Evolutionary conservation across 805 yeast species (phyloP).

Genomic region (Starmera quercuum): DNA sequence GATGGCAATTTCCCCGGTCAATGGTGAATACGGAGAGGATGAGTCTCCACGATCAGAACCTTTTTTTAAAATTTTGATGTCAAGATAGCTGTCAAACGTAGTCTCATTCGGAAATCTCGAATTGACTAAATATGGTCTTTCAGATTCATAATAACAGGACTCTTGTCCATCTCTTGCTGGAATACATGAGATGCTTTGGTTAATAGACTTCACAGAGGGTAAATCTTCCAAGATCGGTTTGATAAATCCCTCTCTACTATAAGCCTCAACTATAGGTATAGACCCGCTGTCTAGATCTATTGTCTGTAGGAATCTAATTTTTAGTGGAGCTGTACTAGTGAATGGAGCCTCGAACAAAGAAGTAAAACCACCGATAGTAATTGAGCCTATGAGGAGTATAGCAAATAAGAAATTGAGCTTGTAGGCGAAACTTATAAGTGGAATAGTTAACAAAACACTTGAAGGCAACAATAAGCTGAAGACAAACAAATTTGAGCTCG

Average conservation of each 20-base stretch:
- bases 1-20: conserved; percentile 54
- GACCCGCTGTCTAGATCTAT: conserved; percentile 35
- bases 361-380: conserved; percentile 29
- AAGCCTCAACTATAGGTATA: conserved; percentile 33
- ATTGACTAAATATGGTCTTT: conserved; percentile 39
- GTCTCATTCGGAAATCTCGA: conserved; percentile 26
- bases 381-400: conserved; percentile 27
- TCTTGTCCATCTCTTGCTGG: conserved; percentile 38
- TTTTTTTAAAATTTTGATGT: conserved; percentile 42
- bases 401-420: conserved; percentile 51
- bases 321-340: conserved; percentile 55
- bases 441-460: conserved; percentile 33
- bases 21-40: conserved; percentile 53
- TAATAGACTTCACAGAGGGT: conserved; percentile 48
- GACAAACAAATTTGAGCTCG: conserved; percentile 31
- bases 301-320: conserved; percentile 60
- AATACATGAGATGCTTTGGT: conserved; percentile 26
- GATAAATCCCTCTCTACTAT: conserved; percentile 45
- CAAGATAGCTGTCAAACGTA: conserved; percentile 35
- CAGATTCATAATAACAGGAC: conserved; percentile 44
- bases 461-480: conserved; percentile 26
- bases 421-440: conserved; percentile 63
- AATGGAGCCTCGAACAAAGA: conserved; percentile 48
- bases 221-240: conserved; percentile 43
- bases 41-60: conserved; percentile 33